Percentiles rank a stretch among this genome's conserved stretches.
Evolutionary conservation across 2,329 filamentous ascomycete genomes (phyloP).

Genomic region (Fusarium continuum): DNA sequence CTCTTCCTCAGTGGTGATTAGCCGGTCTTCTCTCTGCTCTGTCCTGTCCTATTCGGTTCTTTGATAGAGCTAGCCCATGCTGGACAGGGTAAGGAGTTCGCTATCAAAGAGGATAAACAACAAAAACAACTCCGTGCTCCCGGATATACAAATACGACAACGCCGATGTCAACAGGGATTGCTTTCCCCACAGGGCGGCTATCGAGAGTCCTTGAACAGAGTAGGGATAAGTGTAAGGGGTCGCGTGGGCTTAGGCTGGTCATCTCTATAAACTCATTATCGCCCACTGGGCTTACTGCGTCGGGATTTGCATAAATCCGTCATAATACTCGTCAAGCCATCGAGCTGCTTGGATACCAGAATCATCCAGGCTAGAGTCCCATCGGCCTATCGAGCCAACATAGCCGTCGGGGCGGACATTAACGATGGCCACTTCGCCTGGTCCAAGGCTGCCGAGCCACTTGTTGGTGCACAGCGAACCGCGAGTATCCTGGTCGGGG

Average conservation of each 20-base stretch:
- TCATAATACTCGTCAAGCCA: conserved; percentile 66
- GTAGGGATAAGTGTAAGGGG: not conserved
- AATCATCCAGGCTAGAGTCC: conserved; percentile 60
- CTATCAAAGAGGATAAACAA: conserved; percentile 22
- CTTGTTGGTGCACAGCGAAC: conserved; percentile 69
- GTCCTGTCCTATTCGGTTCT: not conserved
- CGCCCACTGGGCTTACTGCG: conserved; percentile 18
- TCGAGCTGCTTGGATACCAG: conserved; percentile 60
- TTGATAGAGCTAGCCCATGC: conserved; percentile 20
- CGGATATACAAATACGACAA: conserved; percentile 35
- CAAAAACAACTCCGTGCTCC: conserved; percentile 36
- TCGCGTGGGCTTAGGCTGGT: conserved; percentile 24
- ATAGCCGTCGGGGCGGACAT: conserved; percentile 78
- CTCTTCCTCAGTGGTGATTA: conserved; percentile 23
- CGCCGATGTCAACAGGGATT: conserved; percentile 23
- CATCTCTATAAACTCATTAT: conserved; percentile 32
- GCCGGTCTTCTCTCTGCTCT: not conserved
- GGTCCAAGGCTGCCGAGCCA: conserved; percentile 70
- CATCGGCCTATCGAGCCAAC: conserved; percentile 70
- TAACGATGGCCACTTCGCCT: conserved; percentile 69
- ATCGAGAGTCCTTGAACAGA: conserved; percentile 12
- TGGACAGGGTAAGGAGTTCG: conserved; percentile 18
- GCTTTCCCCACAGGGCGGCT: conserved; percentile 12
- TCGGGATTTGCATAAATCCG: conserved; percentile 63
- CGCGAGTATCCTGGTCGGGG: conserved; percentile 62